Evolutionary conservation across 2,329 filamentous ascomycete species (phyloP).

Genomic region (Sclerotinia glacialis): DNA sequence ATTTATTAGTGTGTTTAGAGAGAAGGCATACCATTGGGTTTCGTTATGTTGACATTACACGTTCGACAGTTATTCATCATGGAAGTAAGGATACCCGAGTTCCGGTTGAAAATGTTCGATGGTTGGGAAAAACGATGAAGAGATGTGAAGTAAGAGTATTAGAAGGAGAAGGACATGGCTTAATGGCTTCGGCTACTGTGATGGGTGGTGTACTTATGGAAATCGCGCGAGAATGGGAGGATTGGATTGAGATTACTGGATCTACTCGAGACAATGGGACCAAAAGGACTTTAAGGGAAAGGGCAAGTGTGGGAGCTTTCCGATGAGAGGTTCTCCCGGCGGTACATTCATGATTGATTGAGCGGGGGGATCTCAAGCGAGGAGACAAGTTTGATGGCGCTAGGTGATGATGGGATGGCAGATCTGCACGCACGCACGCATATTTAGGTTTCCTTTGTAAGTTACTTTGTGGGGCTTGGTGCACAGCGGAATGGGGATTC

Average conservation of each 20-base stretch:
- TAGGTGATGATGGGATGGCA: neutral
- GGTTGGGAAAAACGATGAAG: slow-evolving; percentile 92
- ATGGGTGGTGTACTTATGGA: slow-evolving; percentile 96
- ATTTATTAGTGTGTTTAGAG: slow-evolving; percentile 89
- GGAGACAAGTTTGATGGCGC: slow-evolving; percentile 12
- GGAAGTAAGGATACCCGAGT: slow-evolving; percentile 87
- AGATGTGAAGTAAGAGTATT: slow-evolving; percentile 88
- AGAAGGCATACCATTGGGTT: slow-evolving; percentile 90
- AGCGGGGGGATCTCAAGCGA: neutral
- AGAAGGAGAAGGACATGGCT: slow-evolving; percentile 86
- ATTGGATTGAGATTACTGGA: slow-evolving; percentile 67
- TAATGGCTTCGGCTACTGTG: slow-evolving; percentile 91
- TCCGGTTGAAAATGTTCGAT: slow-evolving; percentile 90
- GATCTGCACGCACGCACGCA: neutral
- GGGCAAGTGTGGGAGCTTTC: slow-evolving; percentile 37
- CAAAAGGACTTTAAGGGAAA: slow-evolving; percentile 35
- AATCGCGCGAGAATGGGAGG: slow-evolving; percentile 90
- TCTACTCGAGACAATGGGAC: slow-evolving; percentile 32
- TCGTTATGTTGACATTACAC: slow-evolving; percentile 92
- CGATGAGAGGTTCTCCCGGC: slow-evolving; percentile 26
- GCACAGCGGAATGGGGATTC: neutral
- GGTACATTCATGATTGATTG: slow-evolving; percentile 12
- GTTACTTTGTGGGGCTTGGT: neutral
- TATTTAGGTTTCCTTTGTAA: slow-evolving; percentile 13
- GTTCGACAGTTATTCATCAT: slow-evolving; percentile 90